Percentiles rank a stretch among this genome's conserved stretches.
Evolutionary conservation across 441 rosid species (phyloP).

Genomic region (Pelargonium myrrhifolium): DNA sequence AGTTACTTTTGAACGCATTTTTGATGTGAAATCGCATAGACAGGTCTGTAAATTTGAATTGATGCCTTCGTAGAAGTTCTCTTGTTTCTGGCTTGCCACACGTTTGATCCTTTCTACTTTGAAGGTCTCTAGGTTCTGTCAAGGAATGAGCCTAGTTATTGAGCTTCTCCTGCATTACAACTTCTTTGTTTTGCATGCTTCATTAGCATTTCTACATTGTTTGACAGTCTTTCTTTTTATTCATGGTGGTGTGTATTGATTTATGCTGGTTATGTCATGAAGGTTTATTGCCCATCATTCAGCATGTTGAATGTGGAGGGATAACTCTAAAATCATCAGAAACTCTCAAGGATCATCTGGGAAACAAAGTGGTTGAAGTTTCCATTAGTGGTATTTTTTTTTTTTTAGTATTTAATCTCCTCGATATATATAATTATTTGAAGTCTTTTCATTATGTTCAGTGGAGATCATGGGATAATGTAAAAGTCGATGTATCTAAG

Average conservation of each 20-base stretch:
- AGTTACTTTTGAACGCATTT: neutral
- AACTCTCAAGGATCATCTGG: conserved; percentile 33
- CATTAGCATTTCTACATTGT: neutral
- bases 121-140: neutral
- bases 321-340: conserved; percentile 47
- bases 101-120: neutral
- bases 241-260: neutral
- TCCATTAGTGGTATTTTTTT: conserved; percentile 50
- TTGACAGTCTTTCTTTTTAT: neutral
- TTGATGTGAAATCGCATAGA: conserved; percentile 5
- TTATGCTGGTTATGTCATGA: conserved; percentile 14
- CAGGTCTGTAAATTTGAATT: neutral
- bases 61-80: neutral
- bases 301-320: conserved; percentile 52
- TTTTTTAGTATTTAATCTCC: conserved; percentile 10
- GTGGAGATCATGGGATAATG: neutral
- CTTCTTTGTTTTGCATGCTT: conserved; percentile 12
- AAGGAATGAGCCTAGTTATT: neutral
- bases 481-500: neutral
- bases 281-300: conserved; percentile 94
- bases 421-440: neutral
- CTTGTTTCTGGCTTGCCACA: conserved; percentile 3
- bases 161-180: neutral
- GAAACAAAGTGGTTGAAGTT: conserved; percentile 54
- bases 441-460: neutral